These are phyloP conservation scores for Xylaria sp. DNA, from an alignment of 2,329 filamentous ascomycete species.

Conservation along the genomic window DNA sequence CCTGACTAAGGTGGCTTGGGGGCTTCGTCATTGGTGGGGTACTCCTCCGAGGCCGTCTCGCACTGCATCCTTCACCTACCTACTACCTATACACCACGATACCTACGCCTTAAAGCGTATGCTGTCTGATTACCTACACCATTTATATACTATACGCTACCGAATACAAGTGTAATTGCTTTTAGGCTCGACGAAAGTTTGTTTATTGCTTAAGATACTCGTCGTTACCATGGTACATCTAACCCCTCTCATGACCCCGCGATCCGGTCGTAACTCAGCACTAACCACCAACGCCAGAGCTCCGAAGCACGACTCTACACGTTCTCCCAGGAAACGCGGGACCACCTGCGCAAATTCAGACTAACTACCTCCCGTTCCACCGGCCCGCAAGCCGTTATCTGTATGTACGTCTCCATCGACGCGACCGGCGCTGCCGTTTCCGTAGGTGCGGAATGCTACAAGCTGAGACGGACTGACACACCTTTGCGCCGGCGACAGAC, in stretches of 20 bases:
- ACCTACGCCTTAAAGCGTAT: not conserved
- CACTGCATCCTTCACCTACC: not conserved
- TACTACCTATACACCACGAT: not conserved
- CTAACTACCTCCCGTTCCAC: conserved; percentile 86
- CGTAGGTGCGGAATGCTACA: conserved; percentile 3
- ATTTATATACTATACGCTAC: not conserved
- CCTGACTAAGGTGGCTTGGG: conserved; percentile 11
- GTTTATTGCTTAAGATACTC: not conserved
- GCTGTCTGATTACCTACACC: not conserved
- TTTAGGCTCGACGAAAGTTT: not conserved
- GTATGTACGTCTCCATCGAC: conserved; percentile 68
- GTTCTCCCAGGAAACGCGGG: conserved; percentile 90
- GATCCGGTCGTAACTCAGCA: conserved; percentile 4
- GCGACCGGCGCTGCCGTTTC: not conserved
- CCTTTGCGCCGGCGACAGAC: conserved; percentile 64
- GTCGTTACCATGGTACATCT: conserved; percentile 34
- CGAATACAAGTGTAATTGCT: not conserved
- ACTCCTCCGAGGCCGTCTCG: not conserved
- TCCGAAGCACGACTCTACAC: conserved; percentile 92
- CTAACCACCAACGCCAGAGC: conserved; percentile 53
- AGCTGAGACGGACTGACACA: conserved; percentile 1
- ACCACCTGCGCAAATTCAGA: conserved; percentile 93
- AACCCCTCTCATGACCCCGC: conserved; percentile 29
- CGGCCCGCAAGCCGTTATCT: conserved; percentile 90
- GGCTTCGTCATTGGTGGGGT: conserved; percentile 30